Evolutionary conservation across 225 moss, liverwort and hornwort genomes (phyloP).

Genomic region (Thuidium tamariscinum): DNA sequence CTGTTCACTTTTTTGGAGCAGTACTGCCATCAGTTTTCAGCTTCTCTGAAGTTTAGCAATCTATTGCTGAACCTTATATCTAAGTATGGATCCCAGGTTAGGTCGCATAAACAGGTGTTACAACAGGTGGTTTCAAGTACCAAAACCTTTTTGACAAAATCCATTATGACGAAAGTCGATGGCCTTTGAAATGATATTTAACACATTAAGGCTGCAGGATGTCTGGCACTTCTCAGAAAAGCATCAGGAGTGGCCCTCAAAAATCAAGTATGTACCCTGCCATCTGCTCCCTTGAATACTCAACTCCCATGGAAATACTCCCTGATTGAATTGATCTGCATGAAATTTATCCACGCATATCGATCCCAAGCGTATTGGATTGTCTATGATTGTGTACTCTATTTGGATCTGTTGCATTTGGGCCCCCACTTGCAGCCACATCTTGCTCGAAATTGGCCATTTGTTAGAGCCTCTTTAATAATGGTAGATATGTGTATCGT

Average conservation of each 20-base stretch:
- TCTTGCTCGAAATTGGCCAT: background rate
- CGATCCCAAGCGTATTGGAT: background rate
- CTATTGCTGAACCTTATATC: conserved; percentile 49
- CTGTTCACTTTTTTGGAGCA: conserved; percentile 38
- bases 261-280: background rate
- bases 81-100: conserved; percentile 43
- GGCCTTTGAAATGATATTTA: background rate
- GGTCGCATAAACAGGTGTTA: conserved; percentile 24
- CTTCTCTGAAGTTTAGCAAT: conserved; percentile 69
- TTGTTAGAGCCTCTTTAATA: background rate
- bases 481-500: background rate
- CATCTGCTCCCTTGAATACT: background rate
- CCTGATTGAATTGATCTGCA: background rate
- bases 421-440: background rate
- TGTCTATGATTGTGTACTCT: background rate
- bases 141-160: conserved; percentile 62
- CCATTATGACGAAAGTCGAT: conserved; percentile 41
- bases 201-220: background rate
- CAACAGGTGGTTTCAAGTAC: conserved; percentile 35
- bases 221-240: background rate
- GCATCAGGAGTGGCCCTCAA: background rate
- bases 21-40: conserved; percentile 28
- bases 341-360: background rate
- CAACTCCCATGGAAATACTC: background rate
- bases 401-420: background rate